Evolutionary conservation across 2,329 filamentous ascomycete genomes (phyloP), one percentile per base, ranked within the genome.

Genomic region (Davidsoniella virescens): DNA sequence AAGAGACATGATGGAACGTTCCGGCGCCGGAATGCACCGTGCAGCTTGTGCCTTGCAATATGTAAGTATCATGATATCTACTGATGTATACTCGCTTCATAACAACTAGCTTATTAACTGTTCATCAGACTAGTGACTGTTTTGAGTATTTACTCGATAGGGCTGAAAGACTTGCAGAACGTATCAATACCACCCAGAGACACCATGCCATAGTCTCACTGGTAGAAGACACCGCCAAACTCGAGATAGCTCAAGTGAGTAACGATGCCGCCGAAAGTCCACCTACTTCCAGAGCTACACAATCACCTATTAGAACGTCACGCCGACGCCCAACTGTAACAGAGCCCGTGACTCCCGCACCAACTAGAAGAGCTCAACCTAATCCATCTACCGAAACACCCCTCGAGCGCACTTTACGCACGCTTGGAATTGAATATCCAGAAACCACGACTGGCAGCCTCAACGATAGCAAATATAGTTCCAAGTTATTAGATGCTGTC

Each of bases 21-120:
- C 67, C 46, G 65, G 67, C 1, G 64, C 69, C 37, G 67, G 63
- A 18, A 55, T 70, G n/a, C 61, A 61, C 8, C 67, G 67, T 33
- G 69, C 73, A 0, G 63, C 66, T 0, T 64, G 65, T 4, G 72
- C 73, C 2, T 57, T 76, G 1, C 59, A 64, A 57, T 78, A 78
- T 55, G 74, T 77, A 59, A 33, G 70, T 62, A 3, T 16, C 12
- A 3, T 12, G 14, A 33, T 8, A 16, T 37, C 2, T 23, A 1
- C 17, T 18, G n/a, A 4, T 36, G 18, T 18, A 25, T 39, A 38
- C 4, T 12, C 8, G 2, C 29, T 33, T 12, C 1, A 9, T 33
- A 10, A 33, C 8, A 9, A 2, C 5, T 33, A 12, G 29, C 8
- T 12, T 44, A 26, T 62, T 65, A 40, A 65, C 55, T 2, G 0